These are phyloP conservation scores for Leptographium flavum DNA, from an alignment of 2,329 filamentous ascomycete genomes.

Conservation along the genomic window DNA sequence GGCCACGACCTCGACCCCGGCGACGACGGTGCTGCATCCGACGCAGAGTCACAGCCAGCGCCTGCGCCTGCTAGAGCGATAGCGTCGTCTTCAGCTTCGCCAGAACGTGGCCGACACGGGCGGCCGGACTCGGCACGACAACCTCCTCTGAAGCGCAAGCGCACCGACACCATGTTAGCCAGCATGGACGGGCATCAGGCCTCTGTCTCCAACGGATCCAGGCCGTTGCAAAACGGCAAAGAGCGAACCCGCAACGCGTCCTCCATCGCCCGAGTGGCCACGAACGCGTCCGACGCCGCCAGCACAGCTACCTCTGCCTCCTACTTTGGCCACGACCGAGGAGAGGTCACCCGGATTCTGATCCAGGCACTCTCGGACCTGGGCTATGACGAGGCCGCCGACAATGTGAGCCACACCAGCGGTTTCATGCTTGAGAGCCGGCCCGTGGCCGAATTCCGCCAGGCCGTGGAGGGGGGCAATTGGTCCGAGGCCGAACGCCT, in stretches of 20 bases:
- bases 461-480: slow-evolving; percentile 61
- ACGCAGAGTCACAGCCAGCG: background rate
- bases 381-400: slow-evolving; percentile 68
- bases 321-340: slow-evolving; percentile 78
- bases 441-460: slow-evolving; percentile 73
- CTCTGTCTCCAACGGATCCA: slow-evolving; percentile 38
- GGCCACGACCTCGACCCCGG: background rate
- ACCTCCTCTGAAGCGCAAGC: slow-evolving; percentile 6
- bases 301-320: slow-evolving; percentile 8
- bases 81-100: background rate
- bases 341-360: slow-evolving; percentile 83
- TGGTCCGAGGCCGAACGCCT: slow-evolving; percentile 80
- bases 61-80: background rate
- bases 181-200: slow-evolving; percentile 11
- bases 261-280: background rate
- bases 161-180: slow-evolving; percentile 6
- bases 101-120: background rate
- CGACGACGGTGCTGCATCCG: background rate
- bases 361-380: slow-evolving; percentile 85
- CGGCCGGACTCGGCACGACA: background rate
- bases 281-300: background rate
- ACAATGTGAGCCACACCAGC: slow-evolving; percentile 63
- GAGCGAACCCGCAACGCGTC: slow-evolving; percentile 1
- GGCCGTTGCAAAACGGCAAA: slow-evolving; percentile 19
- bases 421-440: slow-evolving; percentile 77